These are phyloP conservation scores for Myxozyma vanderwaltii DNA, from an alignment of 805 yeast species.

Conservation along the genomic window DNA sequence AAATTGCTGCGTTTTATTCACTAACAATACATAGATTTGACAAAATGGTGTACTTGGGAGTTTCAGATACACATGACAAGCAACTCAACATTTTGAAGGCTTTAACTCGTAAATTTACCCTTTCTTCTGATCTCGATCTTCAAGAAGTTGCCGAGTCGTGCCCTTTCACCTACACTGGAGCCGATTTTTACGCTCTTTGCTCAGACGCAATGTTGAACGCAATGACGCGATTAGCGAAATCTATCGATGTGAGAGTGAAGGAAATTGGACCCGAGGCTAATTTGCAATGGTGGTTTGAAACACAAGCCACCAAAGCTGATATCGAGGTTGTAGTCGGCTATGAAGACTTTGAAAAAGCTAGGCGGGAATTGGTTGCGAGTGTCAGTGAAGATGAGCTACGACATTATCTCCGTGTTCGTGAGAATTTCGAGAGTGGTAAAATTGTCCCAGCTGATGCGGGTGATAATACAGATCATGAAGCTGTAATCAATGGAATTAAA, in stretches of 20 bases:
- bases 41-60: constrained; percentile 90
- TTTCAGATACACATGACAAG: constrained; percentile 85
- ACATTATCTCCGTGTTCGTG: constrained; percentile 78
- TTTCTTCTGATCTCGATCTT: constrained; percentile 63
- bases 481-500: neutral
- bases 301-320: constrained; percentile 68
- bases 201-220: constrained; percentile 96
- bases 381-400: constrained; percentile 84
- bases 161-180: constrained; percentile 93
- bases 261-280: constrained; percentile 43
- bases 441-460: neutral
- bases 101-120: constrained; percentile 69
- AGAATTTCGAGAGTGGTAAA: constrained; percentile 68
- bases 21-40: constrained; percentile 83
- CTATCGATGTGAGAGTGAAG: constrained; percentile 67
- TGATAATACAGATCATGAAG: neutral
- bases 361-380: constrained; percentile 70
- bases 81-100: constrained; percentile 86
- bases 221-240: constrained; percentile 84
- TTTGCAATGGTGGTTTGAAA: constrained; percentile 89
- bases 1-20: neutral
- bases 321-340: constrained; percentile 64
- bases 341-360: constrained; percentile 79
- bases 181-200: constrained; percentile 95
- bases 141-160: constrained; percentile 63